Evolutionary conservation across 148 eudicot species (phyloP), one percentile per base, ranked within the genome.

Genomic region (Nyssa sinensis): DNA sequence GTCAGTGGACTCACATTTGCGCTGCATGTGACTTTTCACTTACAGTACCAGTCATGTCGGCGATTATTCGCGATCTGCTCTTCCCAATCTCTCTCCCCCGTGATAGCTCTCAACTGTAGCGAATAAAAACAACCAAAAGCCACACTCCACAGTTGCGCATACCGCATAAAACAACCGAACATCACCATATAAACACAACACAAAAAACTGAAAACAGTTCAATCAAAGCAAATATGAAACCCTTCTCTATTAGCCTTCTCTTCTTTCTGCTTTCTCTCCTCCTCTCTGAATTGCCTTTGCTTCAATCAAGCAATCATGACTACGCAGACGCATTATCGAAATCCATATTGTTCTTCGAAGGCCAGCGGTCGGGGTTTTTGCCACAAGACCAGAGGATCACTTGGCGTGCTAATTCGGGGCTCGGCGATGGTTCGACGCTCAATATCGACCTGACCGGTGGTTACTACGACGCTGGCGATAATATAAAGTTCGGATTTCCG

Each of bases 281-380:
- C n/a, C n/a, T n/a, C n/a, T n/a, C n/a, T 35, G n/a, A 73, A 23
- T 74, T 41, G 24, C 71, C 68, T 5, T 23, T 33, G 29, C 8
- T 19, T 5, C n/a, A 47, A 3, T 79, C 81, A 1, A 73, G 69
- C 32, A 33, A 83, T 79, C 97, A 79, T 32, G 80, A 91, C 16
- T 93, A 93, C 81, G 71, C 74, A 2, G 89, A 89, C 6, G 98
- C 98, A 59, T 78, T 93, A 29, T 60, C 87, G 0, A 93, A 93
- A 70, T 87, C 87, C 2, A 91, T 93, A 8, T 69, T 89, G 14
- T 93, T 93, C 66, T 93, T 87, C 76, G 98, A 93, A 84, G 98
- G 96, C 53, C 98, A 93, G 70, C 81, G 98, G 69, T 91, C 98
- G 25, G 98, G 98, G 16, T 81, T 53, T 66, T 58, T 93, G 41